Conservation (phyloP, 768 basidiomycete species). For the Dacryopinax spathularia region DNA sequence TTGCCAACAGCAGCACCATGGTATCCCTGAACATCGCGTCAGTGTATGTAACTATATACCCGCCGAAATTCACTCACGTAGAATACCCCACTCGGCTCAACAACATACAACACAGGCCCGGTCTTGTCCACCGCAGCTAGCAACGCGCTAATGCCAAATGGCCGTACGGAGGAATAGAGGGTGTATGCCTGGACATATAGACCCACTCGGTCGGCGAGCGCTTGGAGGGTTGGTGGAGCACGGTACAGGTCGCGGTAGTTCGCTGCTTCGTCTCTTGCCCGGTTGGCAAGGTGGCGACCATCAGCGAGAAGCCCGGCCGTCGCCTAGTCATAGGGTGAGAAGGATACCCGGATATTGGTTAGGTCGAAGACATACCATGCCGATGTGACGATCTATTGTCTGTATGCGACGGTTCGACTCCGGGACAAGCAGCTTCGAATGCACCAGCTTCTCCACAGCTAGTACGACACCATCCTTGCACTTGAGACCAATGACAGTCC, state of each 20-base stretch:
- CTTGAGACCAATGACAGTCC: slow-evolving; percentile 90
- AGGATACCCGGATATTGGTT: not conserved
- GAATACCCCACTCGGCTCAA: slow-evolving; percentile 90
- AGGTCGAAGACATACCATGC: slow-evolving; percentile 54
- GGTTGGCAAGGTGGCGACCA: slow-evolving; percentile 71
- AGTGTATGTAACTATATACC: not conserved
- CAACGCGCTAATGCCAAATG: slow-evolving; percentile 90
- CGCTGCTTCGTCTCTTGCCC: slow-evolving; percentile 70
- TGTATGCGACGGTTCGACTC: slow-evolving; percentile 88
- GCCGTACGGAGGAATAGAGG: slow-evolving; percentile 92
- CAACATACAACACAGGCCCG: slow-evolving; percentile 72
- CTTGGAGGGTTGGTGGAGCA: slow-evolving; percentile 54
- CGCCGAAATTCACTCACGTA: slow-evolving; percentile 39
- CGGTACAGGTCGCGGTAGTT: slow-evolving; percentile 60
- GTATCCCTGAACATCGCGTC: slow-evolving; percentile 53
- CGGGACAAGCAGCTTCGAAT: slow-evolving; percentile 89
- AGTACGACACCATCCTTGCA: slow-evolving; percentile 89
- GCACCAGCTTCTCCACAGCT: slow-evolving; percentile 95
- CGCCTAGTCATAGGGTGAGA: slow-evolving; percentile 37
- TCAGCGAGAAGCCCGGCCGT: slow-evolving; percentile 90
- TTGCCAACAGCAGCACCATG: slow-evolving; percentile 95
- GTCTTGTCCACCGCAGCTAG: slow-evolving; percentile 77
- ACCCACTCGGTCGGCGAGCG: slow-evolving; percentile 61
- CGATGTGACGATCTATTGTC: slow-evolving; percentile 84
- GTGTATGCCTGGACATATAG: slow-evolving; percentile 93